Evolutionary conservation across 2,329 filamentous ascomycete genomes (phyloP).

Genomic region (Venturia carpophila): DNA sequence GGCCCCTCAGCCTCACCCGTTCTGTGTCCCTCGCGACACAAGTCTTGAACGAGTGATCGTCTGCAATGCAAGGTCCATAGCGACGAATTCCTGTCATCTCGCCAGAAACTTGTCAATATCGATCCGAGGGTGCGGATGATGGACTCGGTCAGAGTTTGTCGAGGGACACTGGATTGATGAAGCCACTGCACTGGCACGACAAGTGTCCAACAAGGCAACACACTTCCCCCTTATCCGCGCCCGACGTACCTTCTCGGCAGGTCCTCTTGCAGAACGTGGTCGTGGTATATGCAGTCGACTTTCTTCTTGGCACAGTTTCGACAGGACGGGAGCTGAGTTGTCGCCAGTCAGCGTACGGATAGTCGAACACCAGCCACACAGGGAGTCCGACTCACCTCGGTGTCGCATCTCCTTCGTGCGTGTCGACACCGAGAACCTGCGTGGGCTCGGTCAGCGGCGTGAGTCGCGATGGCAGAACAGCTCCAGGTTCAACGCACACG

Average conservation of each 20-base stretch:
- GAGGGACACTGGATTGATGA: too few species aligned
- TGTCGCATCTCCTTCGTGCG: background rate
- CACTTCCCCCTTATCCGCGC: too few species aligned
- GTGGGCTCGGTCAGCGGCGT: background rate
- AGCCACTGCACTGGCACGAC: too few species aligned
- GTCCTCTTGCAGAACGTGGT: conserved; percentile 28
- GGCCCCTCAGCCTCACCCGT: too few species aligned
- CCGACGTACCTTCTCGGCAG: conserved; percentile 27
- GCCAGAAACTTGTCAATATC: too few species aligned
- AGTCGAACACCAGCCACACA: background rate
- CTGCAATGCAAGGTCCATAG: too few species aligned
- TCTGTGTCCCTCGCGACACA: too few species aligned
- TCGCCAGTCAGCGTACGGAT: conserved; percentile 24
- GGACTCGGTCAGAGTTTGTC: too few species aligned
- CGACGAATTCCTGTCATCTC: too few species aligned
- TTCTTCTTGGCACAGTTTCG: conserved; percentile 32
- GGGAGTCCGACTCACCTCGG: background rate
- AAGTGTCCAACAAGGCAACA: too few species aligned
- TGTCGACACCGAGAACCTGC: background rate
- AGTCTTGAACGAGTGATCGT: too few species aligned
- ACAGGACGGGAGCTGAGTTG: conserved; percentile 30
- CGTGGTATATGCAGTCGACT: conserved; percentile 30
- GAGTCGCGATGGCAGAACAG: conserved; percentile 17
- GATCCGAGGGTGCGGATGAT: too few species aligned
- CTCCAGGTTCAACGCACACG: conserved; percentile 25